These are phyloP conservation scores for Eremochloa ophiuroides DNA, from an alignment of 176 grass and related monocot species.

Conservation along the genomic window DNA sequence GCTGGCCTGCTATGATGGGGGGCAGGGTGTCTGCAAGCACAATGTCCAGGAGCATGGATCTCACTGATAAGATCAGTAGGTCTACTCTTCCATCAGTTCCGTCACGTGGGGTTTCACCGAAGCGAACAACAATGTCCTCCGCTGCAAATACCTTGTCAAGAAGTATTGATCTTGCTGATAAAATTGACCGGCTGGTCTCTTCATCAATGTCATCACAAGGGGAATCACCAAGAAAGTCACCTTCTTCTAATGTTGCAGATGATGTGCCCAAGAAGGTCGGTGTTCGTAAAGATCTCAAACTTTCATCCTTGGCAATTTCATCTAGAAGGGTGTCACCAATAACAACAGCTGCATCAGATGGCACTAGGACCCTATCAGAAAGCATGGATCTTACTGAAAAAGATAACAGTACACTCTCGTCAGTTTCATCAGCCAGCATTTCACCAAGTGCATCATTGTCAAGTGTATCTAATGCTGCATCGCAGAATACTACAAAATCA, in stretches of 20 bases:
- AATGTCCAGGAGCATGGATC: conserved; percentile 70
- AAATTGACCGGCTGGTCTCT: conserved; percentile 41
- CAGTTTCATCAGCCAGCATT: conserved; percentile 32
- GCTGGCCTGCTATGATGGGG: conserved; percentile 89
- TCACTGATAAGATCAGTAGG: conserved; percentile 51
- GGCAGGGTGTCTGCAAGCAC: conserved; percentile 47
- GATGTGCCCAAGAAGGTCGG: not conserved
- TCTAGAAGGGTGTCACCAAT: conserved; percentile 23
- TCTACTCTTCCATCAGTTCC: conserved; percentile 34
- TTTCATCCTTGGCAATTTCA: conserved; percentile 26
- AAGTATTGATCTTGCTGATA: conserved; percentile 56
- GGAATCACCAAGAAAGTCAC: conserved; percentile 34
- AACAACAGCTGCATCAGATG: conserved; percentile 20
- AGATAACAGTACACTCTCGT: not conserved
- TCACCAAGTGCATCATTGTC: conserved; percentile 29
- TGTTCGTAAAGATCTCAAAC: conserved; percentile 33
- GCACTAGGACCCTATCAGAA: conserved; percentile 16
- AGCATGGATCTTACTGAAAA: conserved; percentile 41
- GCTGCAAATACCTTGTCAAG: conserved; percentile 40
- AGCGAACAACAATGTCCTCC: conserved; percentile 34
- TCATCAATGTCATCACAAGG: conserved; percentile 2
- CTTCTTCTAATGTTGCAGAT: conserved; percentile 19
- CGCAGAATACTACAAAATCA: conserved; percentile 28
- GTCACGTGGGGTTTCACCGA: conserved; percentile 27
- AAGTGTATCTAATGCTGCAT: conserved; percentile 37